Percentiles rank a stretch among this genome's conserved stretches.
These are phyloP conservation scores for Lumnitzera littorea DNA, from an alignment of 345 rosid species.

Conservation along the genomic window DNA sequence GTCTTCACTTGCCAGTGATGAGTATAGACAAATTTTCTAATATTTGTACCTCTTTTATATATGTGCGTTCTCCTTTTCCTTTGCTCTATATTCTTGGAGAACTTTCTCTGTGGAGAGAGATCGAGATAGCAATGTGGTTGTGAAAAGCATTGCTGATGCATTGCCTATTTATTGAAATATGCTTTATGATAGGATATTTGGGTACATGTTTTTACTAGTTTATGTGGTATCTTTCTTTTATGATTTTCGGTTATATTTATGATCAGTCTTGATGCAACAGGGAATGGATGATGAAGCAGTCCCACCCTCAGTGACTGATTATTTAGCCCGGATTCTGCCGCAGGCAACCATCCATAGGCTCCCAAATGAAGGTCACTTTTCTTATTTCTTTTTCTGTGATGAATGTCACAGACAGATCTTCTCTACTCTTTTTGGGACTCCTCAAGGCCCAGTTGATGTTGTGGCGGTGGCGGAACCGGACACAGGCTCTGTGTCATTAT, in stretches of 20 bases:
- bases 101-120: too few species aligned
- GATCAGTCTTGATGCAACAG: constrained; percentile 16
- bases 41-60: too few species aligned
- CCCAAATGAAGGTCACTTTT: constrained; percentile 81
- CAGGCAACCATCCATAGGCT: constrained; percentile 53
- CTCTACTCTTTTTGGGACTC: constrained; percentile 59
- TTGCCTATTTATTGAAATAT: too few species aligned
- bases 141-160: too few species aligned
- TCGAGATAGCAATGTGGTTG: too few species aligned
- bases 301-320: constrained; percentile 57
- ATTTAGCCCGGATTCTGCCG: constrained; percentile 70
- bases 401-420: constrained; percentile 72
- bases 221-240: not conserved
- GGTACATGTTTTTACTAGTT: not conserved
- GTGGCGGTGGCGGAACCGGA: constrained; percentile 15
- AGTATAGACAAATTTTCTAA: too few species aligned
- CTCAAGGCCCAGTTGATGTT: constrained; percentile 47
- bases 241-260: constrained; percentile 3
- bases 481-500: constrained; percentile 1
- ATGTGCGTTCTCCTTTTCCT: too few species aligned
- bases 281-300: constrained; percentile 74
- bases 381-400: constrained; percentile 70
- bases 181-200: too few species aligned
- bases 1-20: too few species aligned
- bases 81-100: too few species aligned